Evolutionary conservation across 768 basidiomycete genomes (phyloP).

Genomic region (Kwoniella bestiolae): DNA sequence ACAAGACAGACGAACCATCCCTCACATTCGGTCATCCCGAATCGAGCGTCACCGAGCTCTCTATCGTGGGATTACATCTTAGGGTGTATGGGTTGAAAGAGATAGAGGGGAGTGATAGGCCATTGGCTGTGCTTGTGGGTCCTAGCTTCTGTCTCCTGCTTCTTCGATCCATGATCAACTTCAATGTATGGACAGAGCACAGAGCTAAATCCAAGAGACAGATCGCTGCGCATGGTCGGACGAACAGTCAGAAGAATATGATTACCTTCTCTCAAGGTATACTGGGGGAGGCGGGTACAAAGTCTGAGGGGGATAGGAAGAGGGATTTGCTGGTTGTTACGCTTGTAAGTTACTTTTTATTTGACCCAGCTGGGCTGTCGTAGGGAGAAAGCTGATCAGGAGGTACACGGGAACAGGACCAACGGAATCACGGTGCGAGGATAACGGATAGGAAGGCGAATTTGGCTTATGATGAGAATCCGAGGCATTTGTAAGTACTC

Average conservation of each 20-base stretch:
- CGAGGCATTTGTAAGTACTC: conserved; percentile 60
- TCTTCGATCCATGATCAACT: too few species aligned
- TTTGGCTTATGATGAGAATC: conserved; percentile 58
- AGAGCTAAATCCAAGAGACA: too few species aligned
- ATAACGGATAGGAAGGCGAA: conserved; percentile 59
- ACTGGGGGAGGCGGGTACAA: conserved; percentile 46
- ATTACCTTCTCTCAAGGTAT: conserved; percentile 56
- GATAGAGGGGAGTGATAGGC: conserved; percentile 37
- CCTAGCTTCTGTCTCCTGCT: too few species aligned
- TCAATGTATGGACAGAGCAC: too few species aligned
- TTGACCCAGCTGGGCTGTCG: background rate
- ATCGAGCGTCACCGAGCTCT: conserved; percentile 28
- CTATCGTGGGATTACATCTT: conserved; percentile 43
- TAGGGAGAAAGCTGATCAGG: background rate
- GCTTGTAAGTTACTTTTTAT: conserved; percentile 57
- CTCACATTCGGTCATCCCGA: conserved; percentile 22
- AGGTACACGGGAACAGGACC: conserved; percentile 58
- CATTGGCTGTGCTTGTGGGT: conserved; percentile 44
- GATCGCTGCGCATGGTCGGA: conserved; percentile 64
- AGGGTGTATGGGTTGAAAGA: conserved; percentile 49
- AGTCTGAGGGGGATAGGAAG: conserved; percentile 34
- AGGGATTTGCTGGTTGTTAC: conserved; percentile 62
- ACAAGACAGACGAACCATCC: conserved; percentile 36
- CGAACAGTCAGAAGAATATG: conserved; percentile 55
- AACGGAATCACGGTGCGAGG: conserved; percentile 64